phyloP scores from a whole-genome alignment of 2,329 filamentous ascomycete genomes.

The Aspergillus puulaauensis region DNA sequence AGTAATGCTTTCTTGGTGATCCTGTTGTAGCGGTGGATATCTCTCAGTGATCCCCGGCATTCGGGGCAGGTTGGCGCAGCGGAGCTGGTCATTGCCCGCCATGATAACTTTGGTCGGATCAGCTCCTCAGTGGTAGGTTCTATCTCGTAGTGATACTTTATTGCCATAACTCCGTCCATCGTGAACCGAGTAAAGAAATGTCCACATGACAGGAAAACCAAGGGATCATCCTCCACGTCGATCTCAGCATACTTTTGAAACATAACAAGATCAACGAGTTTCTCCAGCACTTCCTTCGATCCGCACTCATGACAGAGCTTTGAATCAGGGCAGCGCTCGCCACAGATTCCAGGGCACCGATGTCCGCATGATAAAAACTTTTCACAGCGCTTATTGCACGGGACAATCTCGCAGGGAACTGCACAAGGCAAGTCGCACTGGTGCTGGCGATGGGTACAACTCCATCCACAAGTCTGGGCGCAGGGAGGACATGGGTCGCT shows the following conservation, averaged over 20 bases:
- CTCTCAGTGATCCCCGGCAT: slow-evolving; percentile 12
- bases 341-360: slow-evolving; percentile 18
- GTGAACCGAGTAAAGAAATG: slow-evolving; percentile 14
- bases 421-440: slow-evolving; percentile 18
- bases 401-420: slow-evolving; percentile 16
- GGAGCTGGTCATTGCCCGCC: not conserved
- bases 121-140: not conserved
- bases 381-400: slow-evolving; percentile 15
- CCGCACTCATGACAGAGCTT: slow-evolving; percentile 10
- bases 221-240: slow-evolving; percentile 9
- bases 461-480: slow-evolving; percentile 14
- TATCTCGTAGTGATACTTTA: slow-evolving; percentile 10
- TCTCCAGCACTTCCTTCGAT: not conserved
- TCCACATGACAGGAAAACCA: slow-evolving; percentile 14
- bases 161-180: slow-evolving; percentile 11
- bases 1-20: slow-evolving; percentile 13
- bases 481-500: slow-evolving; percentile 17
- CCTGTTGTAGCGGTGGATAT: slow-evolving; percentile 16
- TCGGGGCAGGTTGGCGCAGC: slow-evolving; percentile 9
- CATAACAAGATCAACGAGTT: slow-evolving; percentile 6
- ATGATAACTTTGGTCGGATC: not conserved
- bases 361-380: slow-evolving; percentile 15
- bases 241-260: slow-evolving; percentile 10
- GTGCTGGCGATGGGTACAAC: slow-evolving; percentile 11
- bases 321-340: slow-evolving; percentile 16